These are phyloP conservation scores for Penicillium odoratum DNA, from an alignment of 495 filamentous ascomycete species.

Conservation along the genomic window DNA sequence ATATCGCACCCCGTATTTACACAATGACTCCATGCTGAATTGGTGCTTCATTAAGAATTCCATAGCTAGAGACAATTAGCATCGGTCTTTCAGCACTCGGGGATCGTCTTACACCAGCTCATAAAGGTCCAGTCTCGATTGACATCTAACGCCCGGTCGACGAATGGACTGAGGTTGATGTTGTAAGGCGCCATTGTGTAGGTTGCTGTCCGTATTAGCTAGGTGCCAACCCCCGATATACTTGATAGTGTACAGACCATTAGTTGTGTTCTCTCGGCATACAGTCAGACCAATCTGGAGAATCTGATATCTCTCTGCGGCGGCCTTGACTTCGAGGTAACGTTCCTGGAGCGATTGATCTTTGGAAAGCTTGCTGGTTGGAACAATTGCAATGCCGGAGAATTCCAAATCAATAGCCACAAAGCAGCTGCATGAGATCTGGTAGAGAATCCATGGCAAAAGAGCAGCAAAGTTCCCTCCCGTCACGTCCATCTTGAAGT, in stretches of 20 bases:
- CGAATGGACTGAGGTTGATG: conserved; percentile 59
- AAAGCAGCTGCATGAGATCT: conserved; percentile 60
- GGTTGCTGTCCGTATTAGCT: conserved; percentile 34
- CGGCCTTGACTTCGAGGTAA: conserved; percentile 64
- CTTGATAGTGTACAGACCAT: conserved; percentile 24
- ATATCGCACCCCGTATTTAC: conserved; percentile 64
- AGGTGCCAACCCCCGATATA: neutral
- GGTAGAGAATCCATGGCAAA: conserved; percentile 59
- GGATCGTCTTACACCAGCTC: conserved; percentile 44
- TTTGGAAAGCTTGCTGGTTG: conserved; percentile 23
- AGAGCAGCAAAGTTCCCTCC: conserved; percentile 50
- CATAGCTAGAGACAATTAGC: conserved; percentile 41
- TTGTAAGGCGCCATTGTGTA: conserved; percentile 71
- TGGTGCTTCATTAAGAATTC: conserved; percentile 61
- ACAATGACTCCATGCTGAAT: conserved; percentile 62
- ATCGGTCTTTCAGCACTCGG: neutral
- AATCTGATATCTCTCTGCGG: conserved; percentile 69
- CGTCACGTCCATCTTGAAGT: conserved; percentile 62
- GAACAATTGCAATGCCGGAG: conserved; percentile 58
- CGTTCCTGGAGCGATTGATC: conserved; percentile 57
- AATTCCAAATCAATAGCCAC: conserved; percentile 77
- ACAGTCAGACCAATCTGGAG: conserved; percentile 77
- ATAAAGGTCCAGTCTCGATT: conserved; percentile 56
- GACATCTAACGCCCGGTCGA: conserved; percentile 48
- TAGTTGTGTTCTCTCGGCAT: conserved; percentile 52